Conservation (phyloP, 1,284 basidiomycete species). For the Cutaneotrichosporon curvatum region DNA sequence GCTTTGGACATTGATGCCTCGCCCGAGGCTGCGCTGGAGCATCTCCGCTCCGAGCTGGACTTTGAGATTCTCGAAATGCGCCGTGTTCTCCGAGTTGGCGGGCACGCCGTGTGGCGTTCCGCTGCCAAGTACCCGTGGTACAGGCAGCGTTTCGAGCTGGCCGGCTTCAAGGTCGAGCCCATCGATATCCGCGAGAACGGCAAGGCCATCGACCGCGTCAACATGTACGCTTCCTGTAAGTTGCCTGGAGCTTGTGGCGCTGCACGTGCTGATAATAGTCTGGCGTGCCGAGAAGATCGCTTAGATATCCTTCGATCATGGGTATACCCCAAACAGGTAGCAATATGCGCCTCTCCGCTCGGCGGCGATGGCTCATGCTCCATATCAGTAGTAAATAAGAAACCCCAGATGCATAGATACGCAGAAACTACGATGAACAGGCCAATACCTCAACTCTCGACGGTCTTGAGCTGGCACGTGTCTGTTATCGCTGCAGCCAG, state of each 20-base stretch:
- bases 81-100: constrained; percentile 57
- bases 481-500: no score
- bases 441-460: no score
- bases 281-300: constrained; percentile 33
- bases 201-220: constrained; percentile 57
- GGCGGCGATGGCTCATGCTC: no score
- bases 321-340: no score
- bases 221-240: constrained; percentile 52
- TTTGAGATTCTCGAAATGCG: constrained; percentile 59
- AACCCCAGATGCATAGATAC: no score
- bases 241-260: constrained; percentile 2
- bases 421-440: no score
- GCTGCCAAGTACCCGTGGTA: constrained; percentile 72
- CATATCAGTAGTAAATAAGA: no score
- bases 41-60: constrained; percentile 52
- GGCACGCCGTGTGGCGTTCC: constrained; percentile 63
- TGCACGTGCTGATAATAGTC: constrained; percentile 21
- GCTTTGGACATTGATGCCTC: constrained; percentile 44
- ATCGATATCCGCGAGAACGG: constrained; percentile 50
- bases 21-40: constrained; percentile 40
- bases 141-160: constrained; percentile 52
- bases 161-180: constrained; percentile 51
- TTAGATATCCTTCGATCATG: no score
- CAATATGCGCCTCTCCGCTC: no score
- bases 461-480: no score